Evolutionary conservation across 441 rosid species (phyloP).

Genomic region (Mallotus japonicus): DNA sequence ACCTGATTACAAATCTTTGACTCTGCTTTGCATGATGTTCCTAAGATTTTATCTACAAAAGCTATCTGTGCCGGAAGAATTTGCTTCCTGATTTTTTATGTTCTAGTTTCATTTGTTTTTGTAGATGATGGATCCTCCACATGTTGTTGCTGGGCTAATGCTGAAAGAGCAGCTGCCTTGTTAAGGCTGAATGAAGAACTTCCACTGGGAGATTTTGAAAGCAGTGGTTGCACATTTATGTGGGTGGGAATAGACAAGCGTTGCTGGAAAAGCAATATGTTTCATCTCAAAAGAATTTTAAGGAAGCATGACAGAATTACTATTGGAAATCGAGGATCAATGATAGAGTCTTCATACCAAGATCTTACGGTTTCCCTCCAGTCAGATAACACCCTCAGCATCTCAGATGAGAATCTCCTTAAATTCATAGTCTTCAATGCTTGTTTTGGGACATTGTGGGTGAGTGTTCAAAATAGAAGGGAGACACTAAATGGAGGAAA

Average conservation of each 20-base stretch:
- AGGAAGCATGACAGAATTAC: constrained; percentile 51
- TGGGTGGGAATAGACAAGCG: constrained; percentile 35
- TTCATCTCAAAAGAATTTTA: constrained; percentile 59
- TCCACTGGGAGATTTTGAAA: constrained; percentile 38
- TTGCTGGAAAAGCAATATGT: constrained; percentile 33
- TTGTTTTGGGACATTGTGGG: constrained; percentile 57
- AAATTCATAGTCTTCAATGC: constrained; percentile 52
- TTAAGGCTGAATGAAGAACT: constrained; percentile 65
- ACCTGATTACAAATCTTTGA: neutral
- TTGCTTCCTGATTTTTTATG: neutral
- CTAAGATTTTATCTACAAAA: neutral
- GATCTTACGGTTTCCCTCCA: constrained; percentile 46
- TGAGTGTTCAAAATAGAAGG: constrained; percentile 31
- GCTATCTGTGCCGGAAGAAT: neutral
- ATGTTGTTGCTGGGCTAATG: constrained; percentile 77
- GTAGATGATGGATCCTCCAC: constrained; percentile 86
- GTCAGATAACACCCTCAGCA: constrained; percentile 46
- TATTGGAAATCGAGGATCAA: constrained; percentile 52
- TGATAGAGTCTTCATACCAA: constrained; percentile 53
- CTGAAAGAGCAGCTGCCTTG: constrained; percentile 61
- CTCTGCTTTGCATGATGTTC: neutral
- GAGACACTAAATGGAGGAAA: neutral
- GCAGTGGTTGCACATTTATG: constrained; percentile 36
- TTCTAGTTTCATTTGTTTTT: constrained; percentile 19
- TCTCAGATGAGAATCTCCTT: constrained; percentile 62